Conservation (phyloP, 257 asterid genomes). For the Marsdenia floribunda region DNA sequence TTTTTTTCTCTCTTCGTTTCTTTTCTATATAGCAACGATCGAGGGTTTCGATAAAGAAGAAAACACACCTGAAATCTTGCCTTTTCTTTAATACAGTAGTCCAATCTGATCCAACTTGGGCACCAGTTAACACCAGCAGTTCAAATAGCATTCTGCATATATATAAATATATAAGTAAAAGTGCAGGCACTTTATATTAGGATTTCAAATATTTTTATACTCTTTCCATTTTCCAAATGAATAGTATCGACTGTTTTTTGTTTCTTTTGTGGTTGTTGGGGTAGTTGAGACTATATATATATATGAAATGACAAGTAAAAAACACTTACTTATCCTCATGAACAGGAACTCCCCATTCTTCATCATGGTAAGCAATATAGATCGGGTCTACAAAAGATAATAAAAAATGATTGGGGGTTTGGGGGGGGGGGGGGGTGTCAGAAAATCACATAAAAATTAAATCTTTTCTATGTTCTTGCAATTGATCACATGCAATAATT, state of each 20-base stretch:
- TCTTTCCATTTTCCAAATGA: too few relatives aligned
- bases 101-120: slow-evolving; percentile 91
- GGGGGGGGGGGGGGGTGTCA: too few relatives aligned
- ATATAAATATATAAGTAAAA: background rate
- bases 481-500: too few relatives aligned
- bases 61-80: slow-evolving; percentile 42
- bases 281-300: background rate
- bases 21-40: too few relatives aligned
- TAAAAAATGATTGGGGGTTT: background rate
- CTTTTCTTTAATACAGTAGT: slow-evolving; percentile 59
- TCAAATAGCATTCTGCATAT: slow-evolving; percentile 58
- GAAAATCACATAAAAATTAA: background rate
- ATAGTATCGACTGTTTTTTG: too few relatives aligned
- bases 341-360: slow-evolving; percentile 86
- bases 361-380: slow-evolving; percentile 72
- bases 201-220: too few relatives aligned
- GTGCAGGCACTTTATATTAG: background rate
- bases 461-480: too few relatives aligned
- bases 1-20: too few relatives aligned
- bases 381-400: slow-evolving; percentile 45
- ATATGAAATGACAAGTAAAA: background rate
- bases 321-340: slow-evolving; percentile 62
- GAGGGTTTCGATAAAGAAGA: too few relatives aligned
- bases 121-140: slow-evolving; percentile 62
- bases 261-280: background rate